Evolutionary conservation across 2,329 filamentous ascomycete genomes (phyloP).

Genomic region (Cadophora gregata): DNA sequence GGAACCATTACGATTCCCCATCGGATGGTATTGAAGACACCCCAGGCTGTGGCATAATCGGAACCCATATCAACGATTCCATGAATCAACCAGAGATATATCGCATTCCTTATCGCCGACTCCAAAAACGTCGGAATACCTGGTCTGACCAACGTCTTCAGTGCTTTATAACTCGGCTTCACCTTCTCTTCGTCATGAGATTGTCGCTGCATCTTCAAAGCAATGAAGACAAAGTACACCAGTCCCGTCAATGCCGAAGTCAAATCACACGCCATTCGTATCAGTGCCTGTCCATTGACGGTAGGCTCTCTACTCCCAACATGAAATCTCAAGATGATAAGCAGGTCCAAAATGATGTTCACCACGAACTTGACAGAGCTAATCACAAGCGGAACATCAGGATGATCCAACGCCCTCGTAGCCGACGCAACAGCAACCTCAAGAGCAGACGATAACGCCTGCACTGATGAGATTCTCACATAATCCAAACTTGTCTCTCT

Average conservation of each 20-base stretch:
- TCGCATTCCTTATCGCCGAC: constrained; percentile 68
- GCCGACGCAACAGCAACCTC: constrained; percentile 66
- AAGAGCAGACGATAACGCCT: constrained; percentile 64
- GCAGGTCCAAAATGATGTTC: constrained; percentile 71
- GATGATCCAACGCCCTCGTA: constrained; percentile 70
- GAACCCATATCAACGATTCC: constrained; percentile 67
- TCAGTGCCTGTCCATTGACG: constrained; percentile 68
- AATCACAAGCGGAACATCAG: constrained; percentile 72
- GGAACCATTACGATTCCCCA: constrained; percentile 80
- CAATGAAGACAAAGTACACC: constrained; percentile 59
- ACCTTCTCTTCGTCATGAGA: constrained; percentile 27
- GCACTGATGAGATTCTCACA: constrained; percentile 68
- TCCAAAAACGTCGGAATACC: constrained; percentile 66
- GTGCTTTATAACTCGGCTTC: constrained; percentile 49
- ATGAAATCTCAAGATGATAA: constrained; percentile 71
- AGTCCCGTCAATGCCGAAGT: constrained; percentile 61
- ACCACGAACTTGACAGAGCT: constrained; percentile 66
- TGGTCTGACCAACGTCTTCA: constrained; percentile 60
- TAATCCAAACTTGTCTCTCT: constrained; percentile 64
- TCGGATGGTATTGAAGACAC: constrained; percentile 74
- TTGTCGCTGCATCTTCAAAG: constrained; percentile 24
- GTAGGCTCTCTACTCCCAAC: constrained; percentile 59
- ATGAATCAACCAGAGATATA: constrained; percentile 74
- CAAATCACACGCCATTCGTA: constrained; percentile 66
- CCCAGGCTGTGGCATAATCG: constrained; percentile 75